Evolutionary conservation across 441 rosid genomes (phyloP).

Genomic region (Croton setiger): DNA sequence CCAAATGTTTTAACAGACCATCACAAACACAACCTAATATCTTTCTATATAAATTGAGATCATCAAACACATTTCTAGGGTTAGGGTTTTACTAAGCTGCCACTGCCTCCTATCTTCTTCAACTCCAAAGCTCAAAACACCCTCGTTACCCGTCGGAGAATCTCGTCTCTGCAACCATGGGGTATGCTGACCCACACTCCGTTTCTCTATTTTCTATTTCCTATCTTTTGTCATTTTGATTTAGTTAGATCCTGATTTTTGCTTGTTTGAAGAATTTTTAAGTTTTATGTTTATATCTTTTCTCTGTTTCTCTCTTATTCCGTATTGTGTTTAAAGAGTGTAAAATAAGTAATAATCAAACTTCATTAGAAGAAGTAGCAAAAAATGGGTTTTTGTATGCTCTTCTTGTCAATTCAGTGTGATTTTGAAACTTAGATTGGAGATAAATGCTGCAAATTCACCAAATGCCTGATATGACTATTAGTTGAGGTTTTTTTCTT

Average conservation of each 20-base stretch:
- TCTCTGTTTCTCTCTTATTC: not conserved
- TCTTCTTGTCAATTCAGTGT: not conserved
- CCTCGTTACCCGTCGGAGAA: slow-evolving; percentile 17
- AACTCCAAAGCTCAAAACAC: not conserved
- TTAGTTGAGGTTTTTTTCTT: too few relatives aligned
- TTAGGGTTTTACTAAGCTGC: slow-evolving; percentile 22
- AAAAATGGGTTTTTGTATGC: not conserved
- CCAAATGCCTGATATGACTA: not conserved
- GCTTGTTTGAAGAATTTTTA: not conserved
- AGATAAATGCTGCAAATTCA: not conserved
- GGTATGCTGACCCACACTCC: slow-evolving; percentile 9
- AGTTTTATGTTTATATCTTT: not conserved
- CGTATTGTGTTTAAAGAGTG: not conserved
- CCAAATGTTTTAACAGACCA: not conserved
- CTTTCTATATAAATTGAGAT: not conserved
- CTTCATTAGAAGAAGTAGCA: not conserved
- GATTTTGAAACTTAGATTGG: not conserved
- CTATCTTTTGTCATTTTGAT: not conserved
- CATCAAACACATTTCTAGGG: not conserved
- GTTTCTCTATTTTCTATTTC: not conserved
- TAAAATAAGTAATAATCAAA: not conserved
- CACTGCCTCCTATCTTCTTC: not conserved
- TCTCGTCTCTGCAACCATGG: slow-evolving; percentile 22
- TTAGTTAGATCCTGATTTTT: not conserved
- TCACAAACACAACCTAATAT: not conserved